These are phyloP conservation scores for Manihot esculenta DNA, from an alignment of 441 rosid species.

Conservation along the genomic window DNA sequence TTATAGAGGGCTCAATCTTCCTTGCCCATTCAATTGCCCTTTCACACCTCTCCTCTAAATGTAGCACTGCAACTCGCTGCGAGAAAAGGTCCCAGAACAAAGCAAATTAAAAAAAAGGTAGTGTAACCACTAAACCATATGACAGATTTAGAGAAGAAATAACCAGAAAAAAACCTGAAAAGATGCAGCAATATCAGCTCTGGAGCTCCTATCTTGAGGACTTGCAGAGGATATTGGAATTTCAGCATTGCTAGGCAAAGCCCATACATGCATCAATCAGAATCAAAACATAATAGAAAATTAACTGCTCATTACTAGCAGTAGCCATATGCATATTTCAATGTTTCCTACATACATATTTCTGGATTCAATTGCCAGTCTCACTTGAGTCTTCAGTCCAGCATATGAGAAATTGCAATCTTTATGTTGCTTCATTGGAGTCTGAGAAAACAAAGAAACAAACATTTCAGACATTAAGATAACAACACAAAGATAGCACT, in stretches of 20 bases:
- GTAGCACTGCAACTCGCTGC: conserved; percentile 92
- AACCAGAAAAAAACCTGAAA: conserved; percentile 62
- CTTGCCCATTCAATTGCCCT: conserved; percentile 92
- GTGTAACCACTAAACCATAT: neutral
- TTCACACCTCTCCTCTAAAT: conserved; percentile 90
- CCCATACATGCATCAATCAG: conserved; percentile 19
- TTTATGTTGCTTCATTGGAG: conserved; percentile 88
- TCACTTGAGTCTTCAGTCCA: conserved; percentile 95
- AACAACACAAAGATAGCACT: conserved; percentile 1
- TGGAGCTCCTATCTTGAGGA: conserved; percentile 61
- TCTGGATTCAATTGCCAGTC: conserved; percentile 81
- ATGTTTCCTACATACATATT: conserved; percentile 52
- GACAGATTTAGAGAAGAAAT: neutral
- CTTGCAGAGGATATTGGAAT: conserved; percentile 70
- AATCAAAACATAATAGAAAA: neutral
- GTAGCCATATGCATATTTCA: neutral
- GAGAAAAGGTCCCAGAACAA: conserved; percentile 14
- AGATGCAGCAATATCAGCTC: conserved; percentile 95
- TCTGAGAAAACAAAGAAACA: conserved; percentile 40
- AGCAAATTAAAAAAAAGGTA: neutral
- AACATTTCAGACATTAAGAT: conserved; percentile 11
- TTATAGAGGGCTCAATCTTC: conserved; percentile 79
- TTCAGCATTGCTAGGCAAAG: conserved; percentile 55
- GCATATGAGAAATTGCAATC: conserved; percentile 96
- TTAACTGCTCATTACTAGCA: neutral